These are phyloP conservation scores for Pleurotus sapidus DNA, from an alignment of 768 basidiomycete species.

Conservation along the genomic window DNA sequence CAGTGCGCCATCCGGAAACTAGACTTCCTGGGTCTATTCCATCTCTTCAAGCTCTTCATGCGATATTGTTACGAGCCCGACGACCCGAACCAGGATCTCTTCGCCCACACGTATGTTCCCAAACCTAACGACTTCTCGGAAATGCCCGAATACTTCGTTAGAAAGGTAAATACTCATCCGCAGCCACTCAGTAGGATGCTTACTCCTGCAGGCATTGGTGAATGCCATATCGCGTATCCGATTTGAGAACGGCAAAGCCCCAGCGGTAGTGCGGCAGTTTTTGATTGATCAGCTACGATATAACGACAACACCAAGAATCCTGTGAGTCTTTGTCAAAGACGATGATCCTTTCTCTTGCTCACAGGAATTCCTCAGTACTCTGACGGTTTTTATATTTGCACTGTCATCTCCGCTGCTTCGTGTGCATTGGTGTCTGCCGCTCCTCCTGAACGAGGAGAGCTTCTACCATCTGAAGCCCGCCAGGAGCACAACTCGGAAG, in stretches of 20 bases:
- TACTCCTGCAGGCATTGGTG: conserved; percentile 57
- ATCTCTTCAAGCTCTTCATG: conserved; percentile 92
- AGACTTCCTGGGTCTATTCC: conserved; percentile 90
- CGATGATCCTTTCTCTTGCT: neutral
- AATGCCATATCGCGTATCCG: conserved; percentile 84
- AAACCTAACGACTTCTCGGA: conserved; percentile 94
- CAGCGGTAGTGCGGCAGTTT: conserved; percentile 81
- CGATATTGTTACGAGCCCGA: conserved; percentile 89
- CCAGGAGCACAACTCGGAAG: conserved; percentile 65
- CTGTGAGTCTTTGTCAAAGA: conserved; percentile 45
- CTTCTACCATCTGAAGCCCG: conserved; percentile 66
- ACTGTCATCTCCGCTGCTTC: conserved; percentile 81
- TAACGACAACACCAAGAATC: conserved; percentile 92
- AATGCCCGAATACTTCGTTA: conserved; percentile 89
- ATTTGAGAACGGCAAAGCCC: conserved; percentile 84
- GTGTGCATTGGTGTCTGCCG: conserved; percentile 71
- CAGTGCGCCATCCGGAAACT: conserved; percentile 84
- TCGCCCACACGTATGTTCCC: conserved; percentile 87
- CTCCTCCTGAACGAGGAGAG: conserved; percentile 80
- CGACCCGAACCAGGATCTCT: conserved; percentile 77
- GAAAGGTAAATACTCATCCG: conserved; percentile 59
- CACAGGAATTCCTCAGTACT: conserved; percentile 51
- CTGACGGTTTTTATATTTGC: conserved; percentile 89
- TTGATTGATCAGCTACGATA: conserved; percentile 91
- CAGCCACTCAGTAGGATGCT: neutral